Evolutionary conservation across 2,329 filamentous ascomycete genomes (phyloP).

Genomic region (Pseudovirgaria hyperparasitica): DNA sequence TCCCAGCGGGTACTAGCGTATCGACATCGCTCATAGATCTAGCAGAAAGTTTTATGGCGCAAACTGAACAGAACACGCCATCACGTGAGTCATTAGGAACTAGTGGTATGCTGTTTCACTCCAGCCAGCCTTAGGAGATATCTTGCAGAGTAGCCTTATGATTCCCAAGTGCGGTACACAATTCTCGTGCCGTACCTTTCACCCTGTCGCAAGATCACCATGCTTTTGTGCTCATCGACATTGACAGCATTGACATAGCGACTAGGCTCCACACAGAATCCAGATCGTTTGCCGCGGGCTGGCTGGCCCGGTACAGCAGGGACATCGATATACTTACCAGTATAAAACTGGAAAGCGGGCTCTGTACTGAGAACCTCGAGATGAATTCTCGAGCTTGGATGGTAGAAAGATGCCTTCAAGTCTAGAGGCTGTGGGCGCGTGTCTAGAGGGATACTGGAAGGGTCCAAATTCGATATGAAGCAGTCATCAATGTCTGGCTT

Average conservation of each 20-base stretch:
- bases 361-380: constrained; percentile 85
- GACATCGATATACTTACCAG: constrained; percentile 72
- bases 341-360: constrained; percentile 95
- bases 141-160: too few relatives aligned
- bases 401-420: constrained; percentile 57
- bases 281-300: constrained; percentile 54
- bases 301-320: constrained; percentile 47
- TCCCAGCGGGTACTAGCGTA: too few relatives aligned
- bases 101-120: constrained; percentile 13
- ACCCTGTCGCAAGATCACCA: constrained; percentile 74
- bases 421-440: constrained; percentile 45
- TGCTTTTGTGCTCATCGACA: constrained; percentile 62
- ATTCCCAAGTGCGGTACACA: constrained; percentile 77
- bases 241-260: constrained; percentile 85
- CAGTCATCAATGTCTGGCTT: constrained; percentile 80
- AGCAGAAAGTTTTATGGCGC: too few relatives aligned
- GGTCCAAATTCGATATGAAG: constrained; percentile 62
- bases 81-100: background rate
- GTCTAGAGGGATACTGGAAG: constrained; percentile 37
- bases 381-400: constrained; percentile 62
- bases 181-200: constrained; percentile 69
- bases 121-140: constrained; percentile 24
- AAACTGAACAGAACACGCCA: too few relatives aligned
- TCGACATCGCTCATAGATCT: too few relatives aligned
- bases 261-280: constrained; percentile 86